Evolutionary conservation across 2,329 filamentous ascomycete genomes (phyloP).

Genomic region (Ophiosphaerella herpotricha): DNA sequence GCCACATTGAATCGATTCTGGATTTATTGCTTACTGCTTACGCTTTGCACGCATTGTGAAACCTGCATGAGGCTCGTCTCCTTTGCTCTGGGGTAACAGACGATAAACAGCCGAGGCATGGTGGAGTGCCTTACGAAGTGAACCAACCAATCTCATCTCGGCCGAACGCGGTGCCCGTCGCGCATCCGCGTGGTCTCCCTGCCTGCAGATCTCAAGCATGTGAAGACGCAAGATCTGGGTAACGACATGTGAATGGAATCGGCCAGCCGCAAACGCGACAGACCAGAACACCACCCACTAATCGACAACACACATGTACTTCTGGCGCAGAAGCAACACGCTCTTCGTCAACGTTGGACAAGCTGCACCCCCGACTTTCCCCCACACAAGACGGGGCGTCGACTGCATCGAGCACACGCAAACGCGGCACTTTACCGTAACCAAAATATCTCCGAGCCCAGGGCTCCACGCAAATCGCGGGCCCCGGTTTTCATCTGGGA

Average conservation of each 20-base stretch:
- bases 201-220: constrained; percentile 1
- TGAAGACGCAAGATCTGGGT: not conserved
- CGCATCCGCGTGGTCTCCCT: not conserved
- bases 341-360: not conserved
- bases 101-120: not conserved
- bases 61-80: too few relatives aligned
- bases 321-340: too few relatives aligned
- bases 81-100: too few relatives aligned
- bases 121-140: not conserved
- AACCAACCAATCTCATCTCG: constrained; percentile 1
- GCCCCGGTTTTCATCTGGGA: constrained; percentile 13
- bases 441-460: constrained; percentile 2
- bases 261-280: not conserved
- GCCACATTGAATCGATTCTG: too few relatives aligned
- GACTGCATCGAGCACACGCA: not conserved
- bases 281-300: not conserved
- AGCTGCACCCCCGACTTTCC: not conserved
- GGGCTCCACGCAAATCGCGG: constrained; percentile 5
- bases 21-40: too few relatives aligned
- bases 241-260: not conserved
- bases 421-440: not conserved
- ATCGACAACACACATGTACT: too few relatives aligned
- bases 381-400: not conserved
- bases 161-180: constrained; percentile 1
- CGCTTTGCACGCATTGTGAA: too few relatives aligned